Conservation (phyloP, 441 rosid genomes). For the Pelargonium australe region DNA sequence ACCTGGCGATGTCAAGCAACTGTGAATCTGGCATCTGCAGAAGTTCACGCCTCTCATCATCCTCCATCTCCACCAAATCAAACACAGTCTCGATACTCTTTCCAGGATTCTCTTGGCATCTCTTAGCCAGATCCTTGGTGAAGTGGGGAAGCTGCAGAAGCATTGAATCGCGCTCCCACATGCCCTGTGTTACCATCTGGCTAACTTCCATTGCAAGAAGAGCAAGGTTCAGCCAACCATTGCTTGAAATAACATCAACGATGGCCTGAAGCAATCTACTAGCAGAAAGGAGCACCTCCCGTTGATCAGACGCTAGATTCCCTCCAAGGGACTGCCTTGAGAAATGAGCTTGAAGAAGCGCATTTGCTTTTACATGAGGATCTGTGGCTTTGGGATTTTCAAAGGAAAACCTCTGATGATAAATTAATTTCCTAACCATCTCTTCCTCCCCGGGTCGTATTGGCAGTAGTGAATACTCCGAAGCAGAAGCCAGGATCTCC, state of each 20-base stretch:
- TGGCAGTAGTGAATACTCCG: constrained; percentile 77
- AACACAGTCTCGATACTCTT: constrained; percentile 74
- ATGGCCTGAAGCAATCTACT: constrained; percentile 78
- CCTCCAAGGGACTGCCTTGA: constrained; percentile 68
- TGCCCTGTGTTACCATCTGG: constrained; percentile 96
- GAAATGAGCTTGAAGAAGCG: constrained; percentile 87
- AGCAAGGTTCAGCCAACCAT: constrained; percentile 89
- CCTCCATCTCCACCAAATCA: constrained; percentile 94
- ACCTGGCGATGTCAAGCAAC: constrained; percentile 72
- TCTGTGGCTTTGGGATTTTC: constrained; percentile 72
- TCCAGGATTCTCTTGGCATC: constrained; percentile 80
- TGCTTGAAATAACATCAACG: constrained; percentile 90
- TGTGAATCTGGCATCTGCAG: constrained; percentile 60
- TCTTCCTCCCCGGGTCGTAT: constrained; percentile 88
- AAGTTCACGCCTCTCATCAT: constrained; percentile 71
- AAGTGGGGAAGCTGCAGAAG: constrained; percentile 92
- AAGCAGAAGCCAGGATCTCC: constrained; percentile 81
- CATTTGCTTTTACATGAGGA: constrained; percentile 88
- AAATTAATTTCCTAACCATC: constrained; percentile 55
- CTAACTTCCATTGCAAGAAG: constrained; percentile 91
- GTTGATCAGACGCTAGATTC: constrained; percentile 68
- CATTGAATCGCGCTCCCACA: constrained; percentile 97
- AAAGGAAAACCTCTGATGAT: constrained; percentile 91
- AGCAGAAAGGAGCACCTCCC: constrained; percentile 71
- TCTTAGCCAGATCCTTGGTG: constrained; percentile 73